These are phyloP conservation scores for Xylaria sp. DNA, from an alignment of 2,329 filamentous ascomycete species.

Conservation along the genomic window DNA sequence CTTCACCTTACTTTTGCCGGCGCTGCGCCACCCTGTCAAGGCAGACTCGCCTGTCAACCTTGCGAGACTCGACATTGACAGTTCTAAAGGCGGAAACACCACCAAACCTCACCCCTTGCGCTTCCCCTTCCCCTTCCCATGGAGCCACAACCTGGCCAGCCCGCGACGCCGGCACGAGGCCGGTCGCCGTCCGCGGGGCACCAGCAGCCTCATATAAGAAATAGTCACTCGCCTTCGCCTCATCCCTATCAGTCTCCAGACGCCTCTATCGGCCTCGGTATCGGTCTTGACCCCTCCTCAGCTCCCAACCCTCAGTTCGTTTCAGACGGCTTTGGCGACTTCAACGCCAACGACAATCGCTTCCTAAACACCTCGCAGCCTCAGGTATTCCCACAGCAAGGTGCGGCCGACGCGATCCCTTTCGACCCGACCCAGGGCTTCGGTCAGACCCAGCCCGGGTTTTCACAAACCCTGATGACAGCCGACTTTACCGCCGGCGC, in stretches of 20 bases:
- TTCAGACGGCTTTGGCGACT: conserved; percentile 60
- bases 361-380: conserved; percentile 63
- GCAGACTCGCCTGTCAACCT: conserved; percentile 50
- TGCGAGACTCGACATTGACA: conserved; percentile 40
- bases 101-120: background rate
- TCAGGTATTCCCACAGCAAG: conserved; percentile 59
- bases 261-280: conserved; percentile 64
- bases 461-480: conserved; percentile 59
- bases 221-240: conserved; percentile 72
- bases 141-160: conserved; percentile 60
- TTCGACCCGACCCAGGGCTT: conserved; percentile 50
- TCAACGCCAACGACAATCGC: conserved; percentile 54
- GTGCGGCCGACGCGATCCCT: conserved; percentile 52
- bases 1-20: conserved; percentile 37
- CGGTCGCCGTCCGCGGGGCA: conserved; percentile 71
- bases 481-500: conserved; percentile 61
- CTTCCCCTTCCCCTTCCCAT: conserved; percentile 51
- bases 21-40: conserved; percentile 50
- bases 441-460: conserved; percentile 57
- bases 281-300: conserved; percentile 66
- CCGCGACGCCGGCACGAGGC: conserved; percentile 57
- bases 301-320: conserved; percentile 55
- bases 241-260: conserved; percentile 65
- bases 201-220: conserved; percentile 74
- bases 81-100: conserved; percentile 53